Evolutionary conservation across 2,329 filamentous ascomycete species (phyloP).

Genomic region (Alternaria solani): DNA sequence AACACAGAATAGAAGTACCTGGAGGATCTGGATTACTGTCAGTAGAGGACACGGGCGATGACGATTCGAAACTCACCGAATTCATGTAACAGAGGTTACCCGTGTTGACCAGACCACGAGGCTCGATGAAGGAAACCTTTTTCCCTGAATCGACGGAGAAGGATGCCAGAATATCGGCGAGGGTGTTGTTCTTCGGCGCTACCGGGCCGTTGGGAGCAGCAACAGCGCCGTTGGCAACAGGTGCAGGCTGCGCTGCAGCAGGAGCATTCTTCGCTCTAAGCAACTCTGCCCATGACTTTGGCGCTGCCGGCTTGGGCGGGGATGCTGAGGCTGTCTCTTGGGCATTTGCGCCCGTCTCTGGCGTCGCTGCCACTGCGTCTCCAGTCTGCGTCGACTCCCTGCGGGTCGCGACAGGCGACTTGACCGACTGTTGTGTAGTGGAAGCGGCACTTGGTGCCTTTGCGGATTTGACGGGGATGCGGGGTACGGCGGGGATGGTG

Average conservation of each 20-base stretch:
- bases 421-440: conserved; percentile 47
- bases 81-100: conserved; percentile 99
- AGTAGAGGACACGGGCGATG: conserved; percentile 24
- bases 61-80: conserved; percentile 70
- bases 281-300: conserved; percentile 73
- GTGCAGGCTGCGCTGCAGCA: conserved; percentile 30
- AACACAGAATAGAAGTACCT: conserved; percentile 91
- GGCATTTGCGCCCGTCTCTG: conserved; percentile 22
- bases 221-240: conserved; percentile 37
- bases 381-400: conserved; percentile 19
- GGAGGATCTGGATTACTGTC: conserved; percentile 73
- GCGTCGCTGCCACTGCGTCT: conserved; percentile 10
- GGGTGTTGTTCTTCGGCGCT: conserved; percentile 64
- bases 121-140: conserved; percentile 85
- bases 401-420: conserved; percentile 32
- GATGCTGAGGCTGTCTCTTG: conserved; percentile 53
- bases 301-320: conserved; percentile 58
- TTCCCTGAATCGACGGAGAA: conserved; percentile 72
- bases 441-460: conserved; percentile 45
- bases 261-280: conserved; percentile 62
- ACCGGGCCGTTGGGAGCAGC: conserved; percentile 51
- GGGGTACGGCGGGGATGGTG: conserved; percentile 60
- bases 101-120: conserved; percentile 91
- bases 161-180: conserved; percentile 78
- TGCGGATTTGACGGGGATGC: conserved; percentile 60